Percentiles rank a stretch among this genome's conserved stretches.
Evolutionary conservation across 176 grass and related monocot species (phyloP).

Genomic region (Guadua angustifolia): DNA sequence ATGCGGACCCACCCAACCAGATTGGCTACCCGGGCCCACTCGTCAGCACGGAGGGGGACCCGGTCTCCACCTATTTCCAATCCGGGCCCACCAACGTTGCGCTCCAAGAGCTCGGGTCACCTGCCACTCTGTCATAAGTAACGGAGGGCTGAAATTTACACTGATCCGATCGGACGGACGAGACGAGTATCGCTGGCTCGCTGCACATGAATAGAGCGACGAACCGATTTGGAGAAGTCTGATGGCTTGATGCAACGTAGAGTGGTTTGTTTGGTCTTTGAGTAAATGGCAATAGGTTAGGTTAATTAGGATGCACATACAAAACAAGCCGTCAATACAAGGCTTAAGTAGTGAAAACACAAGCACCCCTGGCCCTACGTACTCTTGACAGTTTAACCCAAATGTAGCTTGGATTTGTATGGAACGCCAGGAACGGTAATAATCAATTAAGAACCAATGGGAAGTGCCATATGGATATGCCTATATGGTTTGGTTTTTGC

Average conservation of each 20-base stretch:
- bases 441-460: background rate
- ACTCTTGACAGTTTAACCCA: conserved; percentile 20
- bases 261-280: conserved; percentile 1
- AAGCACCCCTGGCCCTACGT: background rate
- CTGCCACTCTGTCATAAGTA: background rate
- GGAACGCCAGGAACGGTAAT: background rate
- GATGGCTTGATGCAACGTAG: background rate
- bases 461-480: background rate
- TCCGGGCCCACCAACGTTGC: background rate
- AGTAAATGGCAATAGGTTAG: background rate
- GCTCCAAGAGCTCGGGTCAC: background rate
- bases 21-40: background rate
- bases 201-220: background rate
- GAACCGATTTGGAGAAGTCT: conserved; percentile 6
- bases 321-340: conserved; percentile 13
- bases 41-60: background rate
- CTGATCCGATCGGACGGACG: conserved; percentile 23
- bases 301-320: conserved; percentile 25
- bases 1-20: conserved; percentile 15
- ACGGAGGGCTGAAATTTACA: background rate
- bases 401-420: background rate
- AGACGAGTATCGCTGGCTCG: background rate
- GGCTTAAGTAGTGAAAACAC: background rate
- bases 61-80: conserved; percentile 38
- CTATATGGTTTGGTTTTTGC: background rate